Evolutionary conservation across 352 stramenopile genomes (phyloP), one percentile per base, ranked within the genome.

Genomic region (Globisporangium perplexum): DNA sequence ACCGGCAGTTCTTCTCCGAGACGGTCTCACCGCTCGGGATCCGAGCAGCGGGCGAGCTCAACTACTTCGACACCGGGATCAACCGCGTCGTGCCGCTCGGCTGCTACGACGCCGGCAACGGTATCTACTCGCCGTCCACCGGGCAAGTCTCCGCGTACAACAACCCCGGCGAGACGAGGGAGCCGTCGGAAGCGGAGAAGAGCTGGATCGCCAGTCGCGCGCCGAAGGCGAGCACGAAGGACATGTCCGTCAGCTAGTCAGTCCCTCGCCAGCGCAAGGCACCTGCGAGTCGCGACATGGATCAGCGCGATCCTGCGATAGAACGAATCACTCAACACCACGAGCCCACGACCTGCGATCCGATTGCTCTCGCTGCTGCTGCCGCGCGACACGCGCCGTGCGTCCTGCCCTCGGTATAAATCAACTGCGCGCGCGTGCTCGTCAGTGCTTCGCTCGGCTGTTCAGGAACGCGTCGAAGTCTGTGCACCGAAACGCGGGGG

Each of bases 1-100:
- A 91, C 36, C 78, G 83, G 7, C 78, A 75, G 46, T 93, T 76
- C 54, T 82, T 82, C 57, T 88, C 73, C 12, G 78, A 93, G 57
- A 82, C 69, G 17, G 43, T 86, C 41, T 79, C 74, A 1, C 63
- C 75, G 41, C 47, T 57, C 42, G 79, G 79, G 0, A 86, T 90
- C 33, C 65, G 66, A 4, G 55, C 79, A 0, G 66, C 77, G 6
- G 74, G 77, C 1, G 74, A 88, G 43, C 71, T 90, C 33, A 70
- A 86, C 54, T 90, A 88, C 54, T 88, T 87, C 45, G 74, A 90
- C 44, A 83, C 76, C 15, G 73, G 73, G 1, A 72, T 90, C 46
- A 62, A 74, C 30, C 72, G 79, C 26, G 69, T 85, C 12, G 65
- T 92, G 4, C 81, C 81, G 24, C 65, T 88, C 8, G 82, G 82